Evolutionary conservation across 345 rosid species (phyloP), one percentile per base, ranked within the genome.

Genomic region (Gossypium rotundifolium): DNA sequence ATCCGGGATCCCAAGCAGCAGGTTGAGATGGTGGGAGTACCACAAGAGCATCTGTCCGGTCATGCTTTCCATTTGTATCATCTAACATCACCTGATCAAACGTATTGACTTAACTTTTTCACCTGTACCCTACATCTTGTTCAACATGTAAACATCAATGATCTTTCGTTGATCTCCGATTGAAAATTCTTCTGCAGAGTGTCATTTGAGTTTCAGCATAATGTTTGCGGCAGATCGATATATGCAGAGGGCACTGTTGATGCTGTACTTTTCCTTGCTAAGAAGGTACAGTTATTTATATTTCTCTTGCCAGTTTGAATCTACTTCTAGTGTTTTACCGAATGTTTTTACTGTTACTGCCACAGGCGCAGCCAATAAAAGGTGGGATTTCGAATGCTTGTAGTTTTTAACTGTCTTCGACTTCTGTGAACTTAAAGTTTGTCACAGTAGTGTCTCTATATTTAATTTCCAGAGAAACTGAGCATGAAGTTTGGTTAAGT

Each of bases 221-320:
- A 95, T 77, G 98, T 95, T 40, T 91, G 99, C 45, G 98, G 99
- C 22, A 81, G 99, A 85, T 95, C 98, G 3, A 91, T 93, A 71
- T 95, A 95, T 27, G 98, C 97, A 0, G 97, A 95, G 85, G 99
- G 99, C 48, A 89, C 98, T 42, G 81, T 95, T 51, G 99, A 95
- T 76, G 94, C 98, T 2, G 84, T 89, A 54, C 84, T 95, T 58
- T 93, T 95, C 81, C 94, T 95, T 65, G 91, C 97, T 29, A 91
- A 89, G 83, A 93, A 91, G 96, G 99, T 95, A 40, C 40, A 12
- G 10, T 18, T 72, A 3, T 81, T 74, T 60, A 65, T 16, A 0
- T 49, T 58, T 64, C 54, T 16, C 72, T 46, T 62, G 4, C 23
- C 25, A 18, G 1, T 67, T 67, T 71, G 18, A 13, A 11, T 45